Base-by-base conservation (phyloP, 441 rosid species). In the Theobroma grandiflorum region DNA sequence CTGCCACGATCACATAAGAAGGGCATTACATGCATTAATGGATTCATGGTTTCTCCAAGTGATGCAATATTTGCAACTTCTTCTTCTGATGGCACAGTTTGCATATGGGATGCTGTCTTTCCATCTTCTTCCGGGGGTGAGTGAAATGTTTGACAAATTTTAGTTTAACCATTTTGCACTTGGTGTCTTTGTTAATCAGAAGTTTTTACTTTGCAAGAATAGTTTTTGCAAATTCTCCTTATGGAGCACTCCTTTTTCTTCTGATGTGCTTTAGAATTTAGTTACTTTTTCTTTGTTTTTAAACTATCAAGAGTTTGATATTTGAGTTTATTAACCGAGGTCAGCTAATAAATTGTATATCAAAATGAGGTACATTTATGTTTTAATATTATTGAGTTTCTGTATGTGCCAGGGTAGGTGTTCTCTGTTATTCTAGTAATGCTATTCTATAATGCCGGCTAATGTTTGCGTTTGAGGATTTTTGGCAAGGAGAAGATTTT, bases 1-100 rank as follows among this genome's bases (percentile, higher is more conserved):
- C 78, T 96, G 55, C 98, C 95, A 72, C 86, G 69, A 78, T 91
- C 92, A 67, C 99, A 96, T 81, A 92, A 89, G 88, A 96, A 95
- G 91, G 95, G 99, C 78, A 90, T 95, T 66, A 90, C 98, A 18
- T 96, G 98, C 87, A 90, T 96, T 59, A 82, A 91, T 2, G 96
- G 94, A 52, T 88, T 86, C 77, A 85, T 94, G 90, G 78, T 91
- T 86, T 93, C 98, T 59, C 84, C 87, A 84, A 88, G 75, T 55
- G 82, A 86, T 67, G 96, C 94, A 59, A 78, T 92, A 67, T 86
- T 94, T 83, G 98, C 92, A 37, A 91, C 96, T 79, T 88, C 95
- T 78, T 93, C 98, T 82, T 96, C 99, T 22, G 98, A 94, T 79
- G 91, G 99, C 67, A 75, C 81, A 10, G 94, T 95, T 79, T 84